These are phyloP conservation scores for Pleurotus sapidus DNA, from an alignment of 768 basidiomycete species.

Conservation along the genomic window DNA sequence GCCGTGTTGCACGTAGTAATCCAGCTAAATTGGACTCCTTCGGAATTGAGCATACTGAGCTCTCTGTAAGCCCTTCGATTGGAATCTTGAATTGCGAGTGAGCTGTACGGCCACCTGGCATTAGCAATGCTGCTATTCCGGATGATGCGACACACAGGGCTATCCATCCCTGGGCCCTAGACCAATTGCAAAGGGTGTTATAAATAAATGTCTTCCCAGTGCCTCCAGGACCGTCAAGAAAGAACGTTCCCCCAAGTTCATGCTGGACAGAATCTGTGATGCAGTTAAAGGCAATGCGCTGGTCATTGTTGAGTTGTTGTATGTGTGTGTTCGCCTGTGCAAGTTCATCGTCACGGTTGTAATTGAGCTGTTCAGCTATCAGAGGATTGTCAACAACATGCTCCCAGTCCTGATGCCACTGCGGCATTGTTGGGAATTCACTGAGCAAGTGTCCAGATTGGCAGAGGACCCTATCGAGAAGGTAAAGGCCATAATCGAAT, in stretches of 20 bases:
- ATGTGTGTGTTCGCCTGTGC: too few species aligned
- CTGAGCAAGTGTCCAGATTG: too few species aligned
- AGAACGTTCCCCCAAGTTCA: too few species aligned
- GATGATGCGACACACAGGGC: conserved; percentile 44
- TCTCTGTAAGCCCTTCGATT: conserved; percentile 23
- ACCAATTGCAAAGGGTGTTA: conserved; percentile 26
- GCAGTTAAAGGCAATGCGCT: conserved; percentile 22
- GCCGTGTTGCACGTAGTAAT: conserved; percentile 23
- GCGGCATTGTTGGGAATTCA: too few species aligned
- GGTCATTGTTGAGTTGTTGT: neutral
- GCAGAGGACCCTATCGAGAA: too few species aligned
- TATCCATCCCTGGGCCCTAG: conserved; percentile 25
- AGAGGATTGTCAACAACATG: too few species aligned
- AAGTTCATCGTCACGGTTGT: too few species aligned
- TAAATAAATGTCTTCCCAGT: conserved; percentile 45
- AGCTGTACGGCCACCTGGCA: conserved; percentile 37
- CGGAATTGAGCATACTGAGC: conserved; percentile 27
- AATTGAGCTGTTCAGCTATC: too few species aligned
- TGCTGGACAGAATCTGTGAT: conserved; percentile 28
- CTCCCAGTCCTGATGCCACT: too few species aligned
- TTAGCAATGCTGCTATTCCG: conserved; percentile 9
- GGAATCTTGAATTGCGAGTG: conserved; percentile 50
- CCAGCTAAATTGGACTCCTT: conserved; percentile 27
- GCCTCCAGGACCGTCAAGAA: conserved; percentile 37
- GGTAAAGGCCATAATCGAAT: too few species aligned